phyloP scores from a whole-genome alignment of 352 stramenopile genomes.

The Hyaloperonospora arabidopsidis region DNA sequence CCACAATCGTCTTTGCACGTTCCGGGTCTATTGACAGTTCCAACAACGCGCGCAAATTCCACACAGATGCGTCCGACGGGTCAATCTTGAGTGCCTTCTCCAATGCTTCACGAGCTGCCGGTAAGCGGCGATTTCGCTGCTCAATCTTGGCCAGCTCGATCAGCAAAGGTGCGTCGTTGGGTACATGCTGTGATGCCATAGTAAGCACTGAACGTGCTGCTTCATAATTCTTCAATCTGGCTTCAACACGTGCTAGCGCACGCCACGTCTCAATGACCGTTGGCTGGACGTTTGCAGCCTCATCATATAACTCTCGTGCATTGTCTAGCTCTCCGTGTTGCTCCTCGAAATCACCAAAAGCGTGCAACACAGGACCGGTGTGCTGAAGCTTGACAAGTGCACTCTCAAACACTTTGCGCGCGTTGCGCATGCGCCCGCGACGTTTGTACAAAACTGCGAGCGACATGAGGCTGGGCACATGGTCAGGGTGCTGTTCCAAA shows the following conservation, averaged over 20 bases:
- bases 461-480: conserved; percentile 74
- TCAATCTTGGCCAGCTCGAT: conserved; percentile 80
- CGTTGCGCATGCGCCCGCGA: conserved; percentile 35
- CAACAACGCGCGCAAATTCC: conserved; percentile 76
- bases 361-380: conserved; percentile 46
- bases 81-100: conserved; percentile 75
- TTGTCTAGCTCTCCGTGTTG: conserved; percentile 55
- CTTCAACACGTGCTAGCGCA: conserved; percentile 57
- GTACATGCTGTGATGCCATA: conserved; percentile 58
- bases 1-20: conserved; percentile 63
- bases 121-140: conserved; percentile 54
- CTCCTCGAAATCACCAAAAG: conserved; percentile 77
- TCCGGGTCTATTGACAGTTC: conserved; percentile 60
- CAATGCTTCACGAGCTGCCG: conserved; percentile 46
- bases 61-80: conserved; percentile 49
- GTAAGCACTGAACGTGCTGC: conserved; percentile 57
- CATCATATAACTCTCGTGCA: conserved; percentile 63
- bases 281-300: conserved; percentile 61
- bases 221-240: conserved; percentile 47
- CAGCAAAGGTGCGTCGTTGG: conserved; percentile 57
- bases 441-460: conserved; percentile 59
- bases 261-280: conserved; percentile 64
- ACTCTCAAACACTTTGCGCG: conserved; percentile 61
- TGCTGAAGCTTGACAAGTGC: conserved; percentile 48
- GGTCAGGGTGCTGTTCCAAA: conserved; percentile 51